These are phyloP conservation scores for Aspergillus udagawae DNA, from an alignment of 2,329 filamentous ascomycete genomes.

Conservation along the genomic window DNA sequence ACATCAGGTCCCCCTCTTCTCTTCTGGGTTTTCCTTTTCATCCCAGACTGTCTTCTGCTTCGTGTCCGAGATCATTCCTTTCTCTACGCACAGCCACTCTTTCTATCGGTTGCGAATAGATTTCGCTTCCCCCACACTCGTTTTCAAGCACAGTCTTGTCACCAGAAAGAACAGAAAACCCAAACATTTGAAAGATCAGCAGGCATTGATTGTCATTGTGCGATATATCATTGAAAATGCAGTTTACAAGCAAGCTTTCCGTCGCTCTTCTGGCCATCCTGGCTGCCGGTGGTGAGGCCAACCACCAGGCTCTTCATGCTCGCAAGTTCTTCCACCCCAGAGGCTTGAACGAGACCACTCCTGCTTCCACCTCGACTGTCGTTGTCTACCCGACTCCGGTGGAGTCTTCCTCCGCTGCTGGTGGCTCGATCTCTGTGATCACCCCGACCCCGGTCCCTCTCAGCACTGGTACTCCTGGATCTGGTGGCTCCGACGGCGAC, in stretches of 20 bases:
- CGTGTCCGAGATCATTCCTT: constrained; percentile 16
- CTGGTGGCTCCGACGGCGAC: constrained; percentile 3
- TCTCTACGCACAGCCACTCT: constrained; percentile 5
- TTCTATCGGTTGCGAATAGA: constrained; percentile 31
- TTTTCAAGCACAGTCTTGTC: constrained; percentile 9
- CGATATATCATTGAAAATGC: constrained; percentile 27
- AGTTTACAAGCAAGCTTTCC: constrained; percentile 33
- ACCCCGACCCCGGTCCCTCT: constrained; percentile 16
- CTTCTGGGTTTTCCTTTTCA: constrained; percentile 7
- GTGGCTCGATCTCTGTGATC: not conserved
- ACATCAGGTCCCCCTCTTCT: constrained; percentile 10
- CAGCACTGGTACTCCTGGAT: constrained; percentile 18
- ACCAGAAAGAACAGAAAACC: not conserved
- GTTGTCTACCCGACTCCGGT: constrained; percentile 17
- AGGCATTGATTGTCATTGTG: constrained; percentile 22
- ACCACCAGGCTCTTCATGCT: constrained; percentile 22
- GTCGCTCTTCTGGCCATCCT: constrained; percentile 33
- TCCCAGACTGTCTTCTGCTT: constrained; percentile 10
- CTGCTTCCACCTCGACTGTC: constrained; percentile 17
- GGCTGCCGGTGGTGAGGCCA: constrained; percentile 33
- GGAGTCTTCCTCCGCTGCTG: constrained; percentile 4
- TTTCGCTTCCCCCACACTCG: constrained; percentile 26
- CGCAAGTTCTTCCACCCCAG: constrained; percentile 22
- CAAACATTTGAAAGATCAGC: not conserved
- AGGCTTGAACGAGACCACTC: constrained; percentile 9